phyloP scores from a whole-genome alignment of 1,139 yeast genomes.

The Tardiomyces depauwii region DNA sequence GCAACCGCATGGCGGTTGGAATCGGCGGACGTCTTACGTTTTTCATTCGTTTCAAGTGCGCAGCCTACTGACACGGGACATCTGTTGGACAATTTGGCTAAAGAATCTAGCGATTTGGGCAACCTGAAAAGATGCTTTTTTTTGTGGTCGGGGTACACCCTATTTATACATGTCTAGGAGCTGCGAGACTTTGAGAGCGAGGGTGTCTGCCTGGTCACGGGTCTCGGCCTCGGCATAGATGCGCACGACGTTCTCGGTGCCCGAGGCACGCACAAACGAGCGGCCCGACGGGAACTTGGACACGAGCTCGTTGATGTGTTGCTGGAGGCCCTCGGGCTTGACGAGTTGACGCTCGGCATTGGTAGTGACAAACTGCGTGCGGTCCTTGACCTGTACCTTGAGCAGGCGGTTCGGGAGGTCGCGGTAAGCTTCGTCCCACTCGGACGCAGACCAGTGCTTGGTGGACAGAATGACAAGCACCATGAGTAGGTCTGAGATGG shows the following conservation, averaged over 20 bases:
- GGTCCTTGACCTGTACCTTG: conserved; percentile 75
- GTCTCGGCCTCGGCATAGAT: conserved; percentile 84
- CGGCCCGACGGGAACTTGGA: conserved; percentile 52
- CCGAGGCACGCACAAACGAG: conserved; percentile 93
- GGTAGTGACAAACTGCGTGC: conserved; percentile 69
- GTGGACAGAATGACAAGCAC: conserved; percentile 57
- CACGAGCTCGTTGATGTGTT: conserved; percentile 55
- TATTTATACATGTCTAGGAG: conserved; percentile 19
- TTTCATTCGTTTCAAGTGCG: no score
- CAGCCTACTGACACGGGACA: no score
- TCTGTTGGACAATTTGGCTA: no score
- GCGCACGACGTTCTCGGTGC: conserved; percentile 96
- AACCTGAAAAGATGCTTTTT: no score
- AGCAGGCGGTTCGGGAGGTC: conserved; percentile 81
- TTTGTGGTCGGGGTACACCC: no score
- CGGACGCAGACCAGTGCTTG: conserved; percentile 45
- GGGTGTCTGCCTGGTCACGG: conserved; percentile 37
- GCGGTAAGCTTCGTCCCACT: conserved; percentile 68
- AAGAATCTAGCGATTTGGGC: no score
- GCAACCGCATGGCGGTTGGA: no score
- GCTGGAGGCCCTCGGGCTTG: conserved; percentile 71
- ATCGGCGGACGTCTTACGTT: no score
- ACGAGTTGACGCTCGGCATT: conserved; percentile 80
- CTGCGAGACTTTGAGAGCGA: conserved; percentile 40
- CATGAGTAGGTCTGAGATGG: conserved; percentile 76